These are phyloP conservation scores for Macrophomina pseudophaseolina DNA, from an alignment of 2,329 filamentous ascomycete species.

Conservation along the genomic window DNA sequence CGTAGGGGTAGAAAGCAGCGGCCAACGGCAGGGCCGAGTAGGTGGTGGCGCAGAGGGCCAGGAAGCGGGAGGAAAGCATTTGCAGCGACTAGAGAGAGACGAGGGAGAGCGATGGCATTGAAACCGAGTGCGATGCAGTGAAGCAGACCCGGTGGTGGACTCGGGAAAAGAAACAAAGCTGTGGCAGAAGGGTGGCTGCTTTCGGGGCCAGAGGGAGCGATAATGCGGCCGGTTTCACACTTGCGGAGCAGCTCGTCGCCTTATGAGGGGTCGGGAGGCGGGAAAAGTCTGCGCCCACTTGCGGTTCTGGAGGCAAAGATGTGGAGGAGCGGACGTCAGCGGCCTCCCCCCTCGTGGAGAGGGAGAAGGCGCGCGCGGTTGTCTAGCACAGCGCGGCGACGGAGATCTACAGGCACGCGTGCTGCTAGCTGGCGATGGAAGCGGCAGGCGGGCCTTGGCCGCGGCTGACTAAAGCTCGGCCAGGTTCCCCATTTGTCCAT, in stretches of 20 bases:
- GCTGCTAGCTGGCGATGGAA: not conserved
- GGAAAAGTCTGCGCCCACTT: conserved; percentile 10
- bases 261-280: not conserved
- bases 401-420: conserved; percentile 17
- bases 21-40: conserved; percentile 27
- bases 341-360: conserved; percentile 5
- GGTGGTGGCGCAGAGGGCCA: not conserved
- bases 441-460: conserved; percentile 6
- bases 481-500: conserved; percentile 2
- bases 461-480: conserved; percentile 1
- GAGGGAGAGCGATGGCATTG: conserved; percentile 17
- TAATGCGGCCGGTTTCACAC: not conserved
- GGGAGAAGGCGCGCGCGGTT: conserved; percentile 4
- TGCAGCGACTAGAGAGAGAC: not conserved
- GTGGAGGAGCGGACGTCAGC: conserved; percentile 14
- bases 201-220: conserved; percentile 13
- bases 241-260: not conserved
- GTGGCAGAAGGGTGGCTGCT: conserved; percentile 1
- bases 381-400: conserved; percentile 13
- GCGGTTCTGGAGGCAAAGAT: conserved; percentile 1
- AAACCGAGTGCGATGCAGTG: conserved; percentile 23
- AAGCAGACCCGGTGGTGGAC: conserved; percentile 23
- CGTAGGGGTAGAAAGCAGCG: conserved; percentile 44
- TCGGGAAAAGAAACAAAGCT: conserved; percentile 1
- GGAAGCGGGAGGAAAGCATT: not conserved